Conservation (phyloP, 306 rosid species). For the Ziziphus jujuba region DNA sequence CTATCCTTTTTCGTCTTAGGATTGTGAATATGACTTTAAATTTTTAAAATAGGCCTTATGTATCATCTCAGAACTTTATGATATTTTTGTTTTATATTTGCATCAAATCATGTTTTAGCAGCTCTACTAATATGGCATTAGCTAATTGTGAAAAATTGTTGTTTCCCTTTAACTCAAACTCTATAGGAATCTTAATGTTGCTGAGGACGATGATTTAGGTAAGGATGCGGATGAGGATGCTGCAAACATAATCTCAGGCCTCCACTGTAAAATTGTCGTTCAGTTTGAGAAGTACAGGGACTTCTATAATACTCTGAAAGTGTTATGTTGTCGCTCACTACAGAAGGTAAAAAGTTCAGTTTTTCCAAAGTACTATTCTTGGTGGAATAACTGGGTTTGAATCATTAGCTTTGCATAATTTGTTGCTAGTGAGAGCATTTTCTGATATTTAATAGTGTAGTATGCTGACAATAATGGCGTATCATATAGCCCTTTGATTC, state of each 20-base stretch:
- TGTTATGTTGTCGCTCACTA: slow-evolving; percentile 76
- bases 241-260: slow-evolving; percentile 67
- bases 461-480: no score
- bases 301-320: slow-evolving; percentile 70
- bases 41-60: background rate
- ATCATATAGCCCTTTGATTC: no score
- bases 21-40: background rate
- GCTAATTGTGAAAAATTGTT: slow-evolving; percentile 23
- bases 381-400: background rate
- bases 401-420: background rate
- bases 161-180: slow-evolving; percentile 29
- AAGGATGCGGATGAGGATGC: slow-evolving; percentile 64
- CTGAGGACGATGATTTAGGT: slow-evolving; percentile 72
- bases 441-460: no score
- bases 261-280: slow-evolving; percentile 85
- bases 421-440: no score
- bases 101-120: slow-evolving; percentile 5
- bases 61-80: background rate
- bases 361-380: slow-evolving; percentile 6
- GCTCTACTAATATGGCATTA: slow-evolving; percentile 8
- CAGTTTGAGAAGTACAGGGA: slow-evolving; percentile 82
- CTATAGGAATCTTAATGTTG: slow-evolving; percentile 81
- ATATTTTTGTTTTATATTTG: slow-evolving; percentile 9
- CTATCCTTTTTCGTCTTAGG: background rate
- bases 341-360: slow-evolving; percentile 61